Conservation (phyloP, 139 green algal genomes). For the Gonium pectorale region DNA sequence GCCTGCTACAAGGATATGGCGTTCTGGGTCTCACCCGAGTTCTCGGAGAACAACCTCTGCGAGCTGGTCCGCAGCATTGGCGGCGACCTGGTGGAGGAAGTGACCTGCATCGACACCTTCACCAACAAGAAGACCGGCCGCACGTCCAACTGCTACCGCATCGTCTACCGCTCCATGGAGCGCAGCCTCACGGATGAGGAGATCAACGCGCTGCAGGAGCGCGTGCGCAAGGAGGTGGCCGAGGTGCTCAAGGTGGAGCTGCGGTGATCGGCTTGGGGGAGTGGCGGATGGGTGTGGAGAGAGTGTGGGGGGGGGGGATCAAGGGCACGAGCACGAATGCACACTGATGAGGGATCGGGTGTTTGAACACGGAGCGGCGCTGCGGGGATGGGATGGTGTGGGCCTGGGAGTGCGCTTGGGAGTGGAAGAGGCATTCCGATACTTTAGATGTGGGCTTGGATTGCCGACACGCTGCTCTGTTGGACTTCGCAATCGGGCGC, state of each 20-base stretch:
- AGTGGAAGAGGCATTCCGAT: no score
- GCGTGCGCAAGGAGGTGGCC: conserved; percentile 69
- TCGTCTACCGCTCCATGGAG: conserved; percentile 95
- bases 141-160: conserved; percentile 96
- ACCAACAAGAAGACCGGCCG: conserved; percentile 92
- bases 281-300: no score
- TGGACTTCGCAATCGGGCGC: no score
- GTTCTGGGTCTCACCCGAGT: conserved; percentile 94
- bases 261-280: no score
- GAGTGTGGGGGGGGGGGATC: no score
- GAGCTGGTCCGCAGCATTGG: conserved; percentile 87
- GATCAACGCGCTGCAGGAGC: conserved; percentile 94
- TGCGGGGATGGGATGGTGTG: no score
- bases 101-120: conserved; percentile 97
- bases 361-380: no score
- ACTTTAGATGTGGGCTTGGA: no score
- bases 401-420: no score
- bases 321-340: no score
- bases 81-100: conserved; percentile 94
- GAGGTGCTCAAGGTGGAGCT: conserved; percentile 81
- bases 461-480: no score
- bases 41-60: conserved; percentile 99
- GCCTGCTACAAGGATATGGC: conserved; percentile 98
- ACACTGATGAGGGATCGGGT: no score
- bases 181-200: conserved; percentile 96